Evolutionary conservation across 106 monocot genomes (phyloP), one percentile per base, ranked within the genome.

Genomic region (Platanthera guangdongensis): DNA sequence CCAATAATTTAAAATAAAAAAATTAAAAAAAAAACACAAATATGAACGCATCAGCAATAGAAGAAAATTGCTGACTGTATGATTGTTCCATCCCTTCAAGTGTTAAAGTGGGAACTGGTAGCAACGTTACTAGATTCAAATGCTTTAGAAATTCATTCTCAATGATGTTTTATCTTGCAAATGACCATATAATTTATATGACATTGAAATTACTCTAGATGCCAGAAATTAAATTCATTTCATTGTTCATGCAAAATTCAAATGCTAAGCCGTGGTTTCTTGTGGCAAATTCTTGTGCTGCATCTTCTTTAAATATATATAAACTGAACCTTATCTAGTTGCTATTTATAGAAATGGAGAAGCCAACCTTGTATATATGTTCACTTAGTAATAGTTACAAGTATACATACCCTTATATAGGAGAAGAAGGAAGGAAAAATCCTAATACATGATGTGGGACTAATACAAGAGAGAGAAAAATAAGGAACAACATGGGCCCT

Each of bases 181-280:
- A 57, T 59, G 67, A 75, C 76, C 75, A 63, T 89, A 83, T 89
- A 83, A 88, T 69, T 71, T 89, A 84, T 88, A 80, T 89, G 74
- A 55, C 74, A 75, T 83, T 48, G 67, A 81, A 73, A 59, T 80
- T 77, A 76, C 75, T 78, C 67, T 84, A 82, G 86, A 82, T 74
- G 77, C 50, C 80, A 80, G 73, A 45, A 22, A 84, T 80, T 84
- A 65, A 80, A 80, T 84, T 84, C 73, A 84, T 74, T 84, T 68
- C 9, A 69, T 69, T 69, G 64, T 64, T 64, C 9, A 28, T 64
- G 64, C 8, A 21, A 28, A 64, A 64, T 64, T 28, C 18, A 57
- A 57, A 18, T 5, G n/a, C 0, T 9, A n/a, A 64, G 21, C 64
- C 21, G 30, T 9, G 28, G 9, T n/a, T 30, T 4, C 9, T 64